Conservation (phyloP, 2,329 filamentous ascomycete species). For the Colletotrichum zoysiae region DNA sequence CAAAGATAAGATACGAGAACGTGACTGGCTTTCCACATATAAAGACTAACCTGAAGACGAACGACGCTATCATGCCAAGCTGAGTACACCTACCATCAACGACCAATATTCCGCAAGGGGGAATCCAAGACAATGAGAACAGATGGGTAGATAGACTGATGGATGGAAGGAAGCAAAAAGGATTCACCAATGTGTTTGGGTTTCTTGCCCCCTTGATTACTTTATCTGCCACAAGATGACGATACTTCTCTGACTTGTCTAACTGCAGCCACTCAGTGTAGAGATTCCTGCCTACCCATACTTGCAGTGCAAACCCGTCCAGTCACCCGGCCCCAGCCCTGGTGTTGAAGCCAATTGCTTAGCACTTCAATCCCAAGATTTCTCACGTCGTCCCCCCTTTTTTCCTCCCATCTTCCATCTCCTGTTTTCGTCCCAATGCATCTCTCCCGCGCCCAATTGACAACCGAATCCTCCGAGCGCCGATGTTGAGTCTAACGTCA, state of each 20-base stretch:
- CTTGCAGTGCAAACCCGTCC: not conserved
- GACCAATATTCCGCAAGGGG: constrained; percentile 2
- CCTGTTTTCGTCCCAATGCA: constrained; percentile 18
- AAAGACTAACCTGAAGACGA: not conserved
- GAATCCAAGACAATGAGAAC: not conserved
- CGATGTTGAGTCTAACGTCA: constrained; percentile 19
- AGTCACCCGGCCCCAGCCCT: not conserved
- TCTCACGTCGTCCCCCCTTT: not conserved
- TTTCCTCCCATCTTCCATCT: not conserved
- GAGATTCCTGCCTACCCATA: not conserved
- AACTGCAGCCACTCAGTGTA: not conserved
- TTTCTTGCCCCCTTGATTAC: not conserved
- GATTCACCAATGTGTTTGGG: not conserved
- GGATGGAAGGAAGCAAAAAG: not conserved
- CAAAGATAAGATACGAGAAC: not conserved
- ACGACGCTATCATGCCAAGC: not conserved
- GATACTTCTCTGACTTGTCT: not conserved
- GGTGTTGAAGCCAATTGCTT: not conserved
- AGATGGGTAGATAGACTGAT: too few relatives aligned
- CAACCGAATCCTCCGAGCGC: constrained; percentile 24
- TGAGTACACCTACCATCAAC: not conserved
- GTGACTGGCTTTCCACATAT: not conserved
- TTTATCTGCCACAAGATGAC: not conserved
- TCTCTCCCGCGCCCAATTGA: constrained; percentile 15
- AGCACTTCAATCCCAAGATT: not conserved